Percentiles rank a stretch among this genome's conserved stretches.
Evolutionary conservation across 768 basidiomycete species (phyloP).

Genomic region (Tricholoma sp.): DNA sequence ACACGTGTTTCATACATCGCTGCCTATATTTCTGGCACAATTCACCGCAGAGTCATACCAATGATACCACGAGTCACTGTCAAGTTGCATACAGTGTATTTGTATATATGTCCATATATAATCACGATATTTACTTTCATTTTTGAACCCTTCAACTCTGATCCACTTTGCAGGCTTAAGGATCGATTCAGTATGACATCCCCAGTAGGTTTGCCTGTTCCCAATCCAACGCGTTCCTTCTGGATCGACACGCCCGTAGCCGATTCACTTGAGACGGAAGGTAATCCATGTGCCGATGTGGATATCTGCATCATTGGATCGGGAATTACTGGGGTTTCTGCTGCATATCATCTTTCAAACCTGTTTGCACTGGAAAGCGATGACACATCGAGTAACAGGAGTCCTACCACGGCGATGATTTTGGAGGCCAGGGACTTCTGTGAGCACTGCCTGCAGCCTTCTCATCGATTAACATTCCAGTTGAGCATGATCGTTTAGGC

Average conservation of each 20-base stretch:
- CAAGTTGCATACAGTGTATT: no score
- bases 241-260: constrained; percentile 60
- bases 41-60: not conserved
- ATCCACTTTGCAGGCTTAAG: no score
- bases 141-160: not conserved
- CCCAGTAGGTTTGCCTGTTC: constrained; percentile 34
- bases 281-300: constrained; percentile 49
- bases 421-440: constrained; percentile 87
- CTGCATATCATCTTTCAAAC: constrained; percentile 66
- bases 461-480: not conserved
- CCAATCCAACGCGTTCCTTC: constrained; percentile 65
- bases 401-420: constrained; percentile 48
- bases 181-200: not conserved
- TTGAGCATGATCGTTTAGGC: constrained; percentile 33
- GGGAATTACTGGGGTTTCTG: constrained; percentile 72
- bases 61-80: not conserved
- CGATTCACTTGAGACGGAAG: constrained; percentile 62
- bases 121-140: not conserved
- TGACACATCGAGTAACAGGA: constrained; percentile 5
- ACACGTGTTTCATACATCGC: not conserved
- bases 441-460: constrained; percentile 32
- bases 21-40: not conserved
- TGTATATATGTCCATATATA: no score
- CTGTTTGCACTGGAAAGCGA: constrained; percentile 12
- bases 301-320: constrained; percentile 79